Conservation (phyloP, 768 basidiomycete species). For the Lentinula boryana region DNA sequence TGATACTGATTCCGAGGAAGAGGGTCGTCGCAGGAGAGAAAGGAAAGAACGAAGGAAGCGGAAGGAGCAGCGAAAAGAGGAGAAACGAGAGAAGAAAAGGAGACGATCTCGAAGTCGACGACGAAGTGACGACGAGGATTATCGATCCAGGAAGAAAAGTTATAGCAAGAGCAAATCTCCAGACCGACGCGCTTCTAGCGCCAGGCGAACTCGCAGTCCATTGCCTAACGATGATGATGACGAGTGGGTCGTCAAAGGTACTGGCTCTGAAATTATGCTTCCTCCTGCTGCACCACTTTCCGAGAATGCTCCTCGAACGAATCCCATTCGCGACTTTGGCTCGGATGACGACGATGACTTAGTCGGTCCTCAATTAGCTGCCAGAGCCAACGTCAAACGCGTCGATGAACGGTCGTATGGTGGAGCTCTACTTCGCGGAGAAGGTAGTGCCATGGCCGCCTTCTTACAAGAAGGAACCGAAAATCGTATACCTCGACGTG, state of each 20-base stretch:
- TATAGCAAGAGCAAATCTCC: constrained; percentile 9
- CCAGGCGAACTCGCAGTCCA: constrained; percentile 26
- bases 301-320: constrained; percentile 2
- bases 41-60: constrained; percentile 59
- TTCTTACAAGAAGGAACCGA: constrained; percentile 84
- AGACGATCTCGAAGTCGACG: constrained; percentile 26
- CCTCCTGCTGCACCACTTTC: constrained; percentile 14
- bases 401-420: constrained; percentile 85
- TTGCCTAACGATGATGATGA: constrained; percentile 35
- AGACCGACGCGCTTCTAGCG: constrained; percentile 19
- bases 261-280: constrained; percentile 16
- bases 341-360: constrained; percentile 35
- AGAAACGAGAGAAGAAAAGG: constrained; percentile 30
- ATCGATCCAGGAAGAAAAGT: constrained; percentile 17
- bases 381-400: constrained; percentile 35
- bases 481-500: constrained; percentile 92
- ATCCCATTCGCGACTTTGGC: neutral
- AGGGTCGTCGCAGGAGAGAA: constrained; percentile 50
- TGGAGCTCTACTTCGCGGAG: constrained; percentile 84
- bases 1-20: constrained; percentile 44
- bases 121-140: constrained; percentile 29
- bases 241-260: constrained; percentile 62
- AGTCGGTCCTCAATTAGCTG: constrained; percentile 73
- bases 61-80: constrained; percentile 37
- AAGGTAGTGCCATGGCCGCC: constrained; percentile 97